Evolutionary conservation across 306 rosid species (phyloP).

Genomic region (Chamaecrista fasciculata): DNA sequence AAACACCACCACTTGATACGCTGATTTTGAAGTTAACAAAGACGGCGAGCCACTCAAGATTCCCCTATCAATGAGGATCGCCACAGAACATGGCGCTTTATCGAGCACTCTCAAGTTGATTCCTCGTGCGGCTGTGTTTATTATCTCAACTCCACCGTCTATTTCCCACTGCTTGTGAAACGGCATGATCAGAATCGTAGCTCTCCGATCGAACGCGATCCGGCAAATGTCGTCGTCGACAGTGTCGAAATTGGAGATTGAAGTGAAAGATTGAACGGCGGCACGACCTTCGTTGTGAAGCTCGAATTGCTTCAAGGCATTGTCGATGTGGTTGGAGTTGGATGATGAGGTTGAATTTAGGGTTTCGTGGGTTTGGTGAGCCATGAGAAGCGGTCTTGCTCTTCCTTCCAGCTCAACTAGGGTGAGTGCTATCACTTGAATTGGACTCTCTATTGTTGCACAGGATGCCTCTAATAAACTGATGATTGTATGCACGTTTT

Average conservation of each 20-base stretch:
- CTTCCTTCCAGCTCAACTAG: conserved; percentile 59
- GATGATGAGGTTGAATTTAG: conserved; percentile 13
- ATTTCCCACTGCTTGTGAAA: conserved; percentile 69
- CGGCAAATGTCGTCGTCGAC: conserved; percentile 46
- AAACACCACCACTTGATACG: conserved; percentile 48
- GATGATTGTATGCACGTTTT: conserved; percentile 44
- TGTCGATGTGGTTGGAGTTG: conserved; percentile 35
- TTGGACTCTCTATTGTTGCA: conserved; percentile 50
- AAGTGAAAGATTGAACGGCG: conserved; percentile 48
- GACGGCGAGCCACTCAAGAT: conserved; percentile 30
- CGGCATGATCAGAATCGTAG: conserved; percentile 53
- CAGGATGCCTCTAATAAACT: conserved; percentile 59
- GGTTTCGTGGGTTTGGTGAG: conserved; percentile 36
- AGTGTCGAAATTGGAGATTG: conserved; percentile 39
- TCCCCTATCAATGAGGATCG: conserved; percentile 64
- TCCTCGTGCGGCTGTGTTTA: conserved; percentile 27
- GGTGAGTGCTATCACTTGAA: conserved; percentile 43
- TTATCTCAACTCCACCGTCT: conserved; percentile 45
- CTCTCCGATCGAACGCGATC: conserved; percentile 37
- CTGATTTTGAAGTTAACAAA: conserved; percentile 15
- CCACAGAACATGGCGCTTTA: conserved; percentile 62
- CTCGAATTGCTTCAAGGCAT: conserved; percentile 48
- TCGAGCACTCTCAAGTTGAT: conserved; percentile 51
- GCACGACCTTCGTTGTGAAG: conserved; percentile 37
- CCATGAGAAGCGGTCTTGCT: conserved; percentile 47